Evolutionary conservation across 306 rosid genomes (phyloP), one percentile per base, ranked within the genome.

Genomic region (Trifolium dubium): DNA sequence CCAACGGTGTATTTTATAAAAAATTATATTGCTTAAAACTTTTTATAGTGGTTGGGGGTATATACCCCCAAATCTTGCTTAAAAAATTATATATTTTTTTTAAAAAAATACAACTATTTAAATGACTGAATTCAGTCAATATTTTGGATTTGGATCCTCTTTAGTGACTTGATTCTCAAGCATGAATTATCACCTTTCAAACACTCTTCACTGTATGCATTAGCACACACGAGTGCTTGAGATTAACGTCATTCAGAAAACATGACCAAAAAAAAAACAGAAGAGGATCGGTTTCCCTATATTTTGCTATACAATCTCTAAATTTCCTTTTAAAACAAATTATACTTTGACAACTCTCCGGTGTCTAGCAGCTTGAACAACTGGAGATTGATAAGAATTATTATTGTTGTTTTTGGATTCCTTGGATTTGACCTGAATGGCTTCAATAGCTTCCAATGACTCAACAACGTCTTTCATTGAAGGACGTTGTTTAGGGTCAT

Each of bases 401-500:
- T 23, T 23, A 23, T 23, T 31, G 15, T 39, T n/a, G 49, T 61
- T 76, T 61, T 68, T 83, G 37, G 82, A 55, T 60, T 53, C 74
- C 67, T 83, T 89, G 40, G 87, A 81, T 28, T 78, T 85, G 28
- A 30, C 80, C 12, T 81, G 64, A 17, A 83, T 74, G 18, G 86
- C 82, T 73, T 84, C 87, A 19, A 93, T 81, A 37, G n/a, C 73
- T 82, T 85, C 89, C 84, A 93, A 71, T 10, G 75, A 50, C 61
- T 81, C 97, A 53, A 89, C 17, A 1, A 91, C 96, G 11, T 86
- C 96, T 68, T 80, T 86, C 98, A 93, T 93, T 15, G 97, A 77
- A 43, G 98, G 94, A 10, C 98, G 97, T 29, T 44, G 49, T 81
- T 71, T 86, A 39, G 90, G 97, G 17, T 89, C 91, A 1, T 70